phyloP scores from a whole-genome alignment of 2,329 filamentous ascomycete species.

The Diplodia corticola region DNA sequence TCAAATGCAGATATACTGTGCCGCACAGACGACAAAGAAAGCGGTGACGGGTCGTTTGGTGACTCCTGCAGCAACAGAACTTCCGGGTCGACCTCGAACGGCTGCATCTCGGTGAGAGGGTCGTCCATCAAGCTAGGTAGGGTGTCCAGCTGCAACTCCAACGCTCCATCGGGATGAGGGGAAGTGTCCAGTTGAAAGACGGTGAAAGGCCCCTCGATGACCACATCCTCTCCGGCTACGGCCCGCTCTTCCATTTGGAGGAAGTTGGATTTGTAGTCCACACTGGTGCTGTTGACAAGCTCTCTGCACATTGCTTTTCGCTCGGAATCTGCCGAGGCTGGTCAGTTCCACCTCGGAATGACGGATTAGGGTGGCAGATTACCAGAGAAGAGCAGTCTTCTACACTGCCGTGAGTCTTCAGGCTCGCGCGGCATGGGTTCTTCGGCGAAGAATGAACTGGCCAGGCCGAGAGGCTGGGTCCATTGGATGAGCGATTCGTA shows the following conservation, averaged over 20 bases:
- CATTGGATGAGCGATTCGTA: constrained; percentile 6
- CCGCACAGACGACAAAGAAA: neutral
- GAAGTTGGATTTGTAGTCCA: neutral
- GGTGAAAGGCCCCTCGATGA: neutral
- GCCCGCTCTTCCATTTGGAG: neutral
- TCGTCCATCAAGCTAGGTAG: neutral
- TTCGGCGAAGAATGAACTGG: neutral
- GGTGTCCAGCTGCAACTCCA: neutral
- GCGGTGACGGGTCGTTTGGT: neutral
- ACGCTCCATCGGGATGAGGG: neutral
- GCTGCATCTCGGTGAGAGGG: neutral
- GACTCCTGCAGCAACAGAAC: neutral
- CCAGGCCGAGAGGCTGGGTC: constrained; percentile 1
- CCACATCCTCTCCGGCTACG: neutral
- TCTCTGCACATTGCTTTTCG: constrained; percentile 7
- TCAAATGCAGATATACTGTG: neutral
- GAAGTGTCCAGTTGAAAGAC: neutral
- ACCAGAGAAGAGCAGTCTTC: constrained; percentile 1
- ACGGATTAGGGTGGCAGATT: neutral
- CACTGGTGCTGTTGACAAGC: neutral
- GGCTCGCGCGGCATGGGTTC: neutral
- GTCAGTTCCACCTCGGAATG: neutral
- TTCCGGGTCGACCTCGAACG: neutral
- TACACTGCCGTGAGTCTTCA: neutral
- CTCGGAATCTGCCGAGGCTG: neutral